Conservation (phyloP, 2,329 filamentous ascomycete genomes). For the Fusarium tupiense region DNA sequence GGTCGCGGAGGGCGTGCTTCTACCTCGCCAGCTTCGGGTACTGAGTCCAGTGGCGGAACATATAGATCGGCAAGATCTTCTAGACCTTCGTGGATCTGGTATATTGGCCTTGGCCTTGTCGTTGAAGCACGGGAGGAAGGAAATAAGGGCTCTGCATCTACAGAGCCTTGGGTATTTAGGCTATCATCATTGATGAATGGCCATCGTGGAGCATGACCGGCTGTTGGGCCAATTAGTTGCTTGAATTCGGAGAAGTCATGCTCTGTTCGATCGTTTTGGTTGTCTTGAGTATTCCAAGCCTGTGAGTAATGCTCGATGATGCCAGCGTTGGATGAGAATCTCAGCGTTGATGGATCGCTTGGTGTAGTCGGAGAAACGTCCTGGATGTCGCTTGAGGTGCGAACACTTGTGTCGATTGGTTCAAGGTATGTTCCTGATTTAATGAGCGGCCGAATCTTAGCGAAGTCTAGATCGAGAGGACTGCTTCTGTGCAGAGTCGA, state of each 20-base stretch:
- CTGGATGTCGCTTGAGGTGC: not conserved
- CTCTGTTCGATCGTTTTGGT: not conserved
- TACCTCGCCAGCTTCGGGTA: not conserved
- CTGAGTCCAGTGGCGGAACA: not conserved
- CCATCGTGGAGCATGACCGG: slow-evolving; percentile 12
- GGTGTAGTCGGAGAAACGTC: not conserved
- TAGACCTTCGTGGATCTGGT: slow-evolving; percentile 5
- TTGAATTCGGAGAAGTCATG: not conserved
- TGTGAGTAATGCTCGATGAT: slow-evolving; percentile 26
- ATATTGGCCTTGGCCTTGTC: not conserved
- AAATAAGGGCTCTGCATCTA: not conserved
- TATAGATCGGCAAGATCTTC: slow-evolving; percentile 6
- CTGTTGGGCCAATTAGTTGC: not conserved
- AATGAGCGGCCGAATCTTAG: slow-evolving; percentile 6
- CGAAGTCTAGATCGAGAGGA: slow-evolving; percentile 24
- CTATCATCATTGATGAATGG: slow-evolving; percentile 28
- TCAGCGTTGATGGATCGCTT: not conserved
- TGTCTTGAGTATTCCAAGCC: slow-evolving; percentile 7
- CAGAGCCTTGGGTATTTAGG: not conserved
- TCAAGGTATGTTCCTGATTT: not conserved
- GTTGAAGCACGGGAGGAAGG: not conserved
- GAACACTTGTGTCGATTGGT: not conserved
- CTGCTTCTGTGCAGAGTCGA: slow-evolving; percentile 24
- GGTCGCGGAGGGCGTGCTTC: not conserved
- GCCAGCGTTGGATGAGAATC: slow-evolving; percentile 17